Evolutionary conservation across 495 filamentous ascomycete species (phyloP), one percentile per base, ranked within the genome.

Genomic region (Penicillium manginii): DNA sequence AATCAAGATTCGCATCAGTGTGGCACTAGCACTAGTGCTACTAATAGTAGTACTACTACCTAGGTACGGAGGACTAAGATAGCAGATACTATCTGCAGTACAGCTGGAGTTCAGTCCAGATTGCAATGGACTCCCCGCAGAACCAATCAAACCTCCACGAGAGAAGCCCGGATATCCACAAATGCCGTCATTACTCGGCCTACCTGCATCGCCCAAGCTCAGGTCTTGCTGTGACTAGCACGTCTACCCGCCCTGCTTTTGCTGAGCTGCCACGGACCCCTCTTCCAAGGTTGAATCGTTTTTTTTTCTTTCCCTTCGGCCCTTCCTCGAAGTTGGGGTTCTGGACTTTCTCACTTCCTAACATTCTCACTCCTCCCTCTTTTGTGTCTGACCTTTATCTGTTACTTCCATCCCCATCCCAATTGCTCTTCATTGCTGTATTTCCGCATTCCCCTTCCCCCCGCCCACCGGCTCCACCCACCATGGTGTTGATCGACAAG

Each of bases 401-500:
- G 4, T 39, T 39, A 14, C 35, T 11, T 10, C 17, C 42, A 22
- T 10, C 5, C 9, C 37, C 18, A 50, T 50, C 12, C 33, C 37
- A 22, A 37, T 37, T 52, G 42, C 17, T 50, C 33, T 48, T 42
- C 45, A 52, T 32, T 29, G 50, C 53, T 50, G 45, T 9, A 17
- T 17, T 43, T 39, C 35, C 35, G 9, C 35, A n/a, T 39, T 39
- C 35, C 53, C 31, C 12, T 40, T 15, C 18, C 49, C 39, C 12
- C 50, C 52, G 48, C 17, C 35, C 43, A n/a, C 39, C 40, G 50
- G 51, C 39, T 56, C 60, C 55, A 69, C 58, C 60, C 55, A 69
- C 58, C 64, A 97, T 98, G 93, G 92, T 96, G 60, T 80, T 93
- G 65, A 86, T 93, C 62, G 93, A 94, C 67, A 83, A 88, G 59